Evolutionary conservation across 108 stramenopile genomes (phyloP), one percentile per base, ranked within the genome.

Genomic region (Cafeteria roenbergensis): DNA sequence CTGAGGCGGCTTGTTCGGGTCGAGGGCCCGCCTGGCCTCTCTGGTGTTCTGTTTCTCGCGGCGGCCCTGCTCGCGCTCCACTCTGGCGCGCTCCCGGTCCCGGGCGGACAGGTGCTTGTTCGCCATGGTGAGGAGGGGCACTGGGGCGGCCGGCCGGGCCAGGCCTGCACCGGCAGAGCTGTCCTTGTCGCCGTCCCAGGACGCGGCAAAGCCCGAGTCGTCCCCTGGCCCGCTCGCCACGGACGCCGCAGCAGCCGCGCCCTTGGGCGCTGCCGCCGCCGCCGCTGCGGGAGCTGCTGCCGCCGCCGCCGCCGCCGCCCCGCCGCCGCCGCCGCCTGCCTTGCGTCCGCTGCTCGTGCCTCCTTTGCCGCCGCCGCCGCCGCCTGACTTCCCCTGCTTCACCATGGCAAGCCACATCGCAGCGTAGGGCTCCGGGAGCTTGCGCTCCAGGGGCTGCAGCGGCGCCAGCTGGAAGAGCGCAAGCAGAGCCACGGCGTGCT

Each of bases 401-500:
- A 27, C 34, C 60, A 75, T 57, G 31, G 55, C 62, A 20, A 87
- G 59, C 84, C 87, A 95, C 3, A 88, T 85, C 24, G 85, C 73
- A 26, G 77, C 79, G 75, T 89, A 95, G 21, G 93, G 93, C 70
- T 95, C 90, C 30, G 90, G 90, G 0, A 95, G 68, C 35, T 86
- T 88, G 34, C 87, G 67, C 71, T 95, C 93, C 64, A 90, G 90
- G 0, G 90, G 91, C 22, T 90, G 62, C 4, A 62, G 78, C 29
- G 83, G 84, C 32, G 86, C 85, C 31, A 91, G 57, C 34, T 87
- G 83, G 58, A 82, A 57, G 63, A 95, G 69, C 21, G 89, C 93
- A 58, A 95, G 67, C 38, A 95, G 71, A 3, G 86, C 85, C 1
- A 84, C 84, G 62, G 90, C 87, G 73, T 95, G 87, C 59, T 73